Conservation (phyloP, 352 stramenopile genomes). For the Nothophytophthora sp. region DNA sequence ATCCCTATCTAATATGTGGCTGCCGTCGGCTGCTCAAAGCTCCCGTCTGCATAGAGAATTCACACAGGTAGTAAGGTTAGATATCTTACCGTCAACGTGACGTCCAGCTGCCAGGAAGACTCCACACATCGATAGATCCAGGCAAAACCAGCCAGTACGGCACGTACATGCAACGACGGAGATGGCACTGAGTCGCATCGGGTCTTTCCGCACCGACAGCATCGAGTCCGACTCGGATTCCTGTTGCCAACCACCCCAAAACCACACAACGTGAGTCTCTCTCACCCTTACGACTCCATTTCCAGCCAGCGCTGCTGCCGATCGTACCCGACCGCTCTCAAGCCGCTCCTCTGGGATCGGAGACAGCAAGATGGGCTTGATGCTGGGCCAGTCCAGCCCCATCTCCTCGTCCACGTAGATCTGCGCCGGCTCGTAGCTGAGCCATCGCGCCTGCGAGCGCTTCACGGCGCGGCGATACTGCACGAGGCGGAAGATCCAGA, state of each 20-base stretch:
- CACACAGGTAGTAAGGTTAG: too few species aligned
- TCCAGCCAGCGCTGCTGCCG: too few species aligned
- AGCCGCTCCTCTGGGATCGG: conserved; percentile 66
- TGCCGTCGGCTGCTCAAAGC: conserved; percentile 33
- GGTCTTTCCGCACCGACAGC: conserved; percentile 36
- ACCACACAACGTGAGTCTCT: conserved; percentile 11
- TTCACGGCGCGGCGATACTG: conserved; percentile 61
- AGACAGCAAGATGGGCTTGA: conserved; percentile 62
- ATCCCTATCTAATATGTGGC: conserved; percentile 19
- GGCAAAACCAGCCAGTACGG: too few species aligned
- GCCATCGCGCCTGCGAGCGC: conserved; percentile 67
- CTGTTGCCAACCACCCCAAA: conserved; percentile 18
- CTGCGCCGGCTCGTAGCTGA: conserved; percentile 45
- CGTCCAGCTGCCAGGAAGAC: too few species aligned
- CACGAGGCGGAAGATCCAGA: conserved; percentile 64
- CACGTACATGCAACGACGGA: conserved; percentile 52
- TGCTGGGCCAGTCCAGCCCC: conserved; percentile 48
- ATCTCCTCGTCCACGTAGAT: conserved; percentile 31
- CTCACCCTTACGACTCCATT: too few species aligned
- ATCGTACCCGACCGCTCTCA: conserved; percentile 50
- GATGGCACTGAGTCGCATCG: conserved; percentile 33
- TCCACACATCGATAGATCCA: conserved; percentile 2
- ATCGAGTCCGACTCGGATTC: conserved; percentile 53
- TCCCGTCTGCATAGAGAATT: conserved; percentile 28
- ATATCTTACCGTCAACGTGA: too few species aligned